Percentiles rank a stretch among this genome's conserved stretches.
phyloP scores from a whole-genome alignment of 169 alveolate species.

The Plasmodium billcollinsi region DNA sequence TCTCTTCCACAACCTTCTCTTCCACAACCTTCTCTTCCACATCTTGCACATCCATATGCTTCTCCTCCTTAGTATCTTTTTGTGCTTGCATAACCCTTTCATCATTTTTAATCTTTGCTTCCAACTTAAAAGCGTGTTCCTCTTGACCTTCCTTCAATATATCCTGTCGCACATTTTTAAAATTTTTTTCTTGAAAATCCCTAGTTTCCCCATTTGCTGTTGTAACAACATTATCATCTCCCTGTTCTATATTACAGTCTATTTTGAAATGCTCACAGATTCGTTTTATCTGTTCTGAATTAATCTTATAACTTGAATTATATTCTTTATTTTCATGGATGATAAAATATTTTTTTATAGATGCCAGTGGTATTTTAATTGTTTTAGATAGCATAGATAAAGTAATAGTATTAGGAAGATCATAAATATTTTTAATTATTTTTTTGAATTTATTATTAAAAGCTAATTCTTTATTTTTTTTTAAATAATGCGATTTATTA shows the following conservation, averaged over 20 bases:
- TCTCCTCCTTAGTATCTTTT: background rate
- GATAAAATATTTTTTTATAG: conserved; percentile 44
- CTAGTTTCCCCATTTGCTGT: background rate
- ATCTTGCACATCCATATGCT: background rate
- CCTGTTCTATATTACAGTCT: background rate
- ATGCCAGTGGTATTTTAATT: conserved; percentile 30
- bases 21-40: background rate
- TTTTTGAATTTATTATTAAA: conserved; percentile 1
- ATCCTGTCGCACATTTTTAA: background rate
- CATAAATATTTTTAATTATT: background rate
- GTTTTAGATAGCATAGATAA: conserved; percentile 19
- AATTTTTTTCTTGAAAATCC: background rate
- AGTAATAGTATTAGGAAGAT: conserved; percentile 1
- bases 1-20: background rate
- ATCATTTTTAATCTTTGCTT: background rate
- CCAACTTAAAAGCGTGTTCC: background rate
- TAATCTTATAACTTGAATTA: conserved; percentile 6
- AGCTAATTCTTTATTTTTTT: conserved; percentile 13
- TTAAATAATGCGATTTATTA: background rate
- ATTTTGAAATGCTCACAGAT: conserved; percentile 43
- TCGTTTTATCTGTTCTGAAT: conserved; percentile 30
- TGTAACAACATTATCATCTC: background rate
- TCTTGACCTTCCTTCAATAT: background rate
- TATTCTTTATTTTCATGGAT: conserved; percentile 56
- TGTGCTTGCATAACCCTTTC: background rate